A percentile compares a stretch with the other conserved stretches of the same genome.
These are phyloP conservation scores for Pseudogymnoascus sp. DNA, from an alignment of 2,329 filamentous ascomycete species.

Conservation along the genomic window DNA sequence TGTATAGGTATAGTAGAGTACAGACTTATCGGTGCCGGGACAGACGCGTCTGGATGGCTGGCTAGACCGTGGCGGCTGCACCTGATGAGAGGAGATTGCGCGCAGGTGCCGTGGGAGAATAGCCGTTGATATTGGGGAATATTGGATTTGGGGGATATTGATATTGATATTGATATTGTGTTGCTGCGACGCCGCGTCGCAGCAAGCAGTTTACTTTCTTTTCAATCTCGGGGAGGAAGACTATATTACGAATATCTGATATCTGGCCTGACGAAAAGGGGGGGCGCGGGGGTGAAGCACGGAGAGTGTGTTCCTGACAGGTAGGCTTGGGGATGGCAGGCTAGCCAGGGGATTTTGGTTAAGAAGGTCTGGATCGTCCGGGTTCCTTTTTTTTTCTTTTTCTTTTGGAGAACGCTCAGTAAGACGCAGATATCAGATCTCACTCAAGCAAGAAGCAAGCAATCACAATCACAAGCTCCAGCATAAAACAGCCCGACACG, in stretches of 20 bases:
- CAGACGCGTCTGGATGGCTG: background rate
- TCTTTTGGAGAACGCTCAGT: background rate
- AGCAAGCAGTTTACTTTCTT: background rate
- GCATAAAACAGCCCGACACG: background rate
- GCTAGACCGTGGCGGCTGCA: background rate
- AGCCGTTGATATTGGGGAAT: constrained; percentile 1
- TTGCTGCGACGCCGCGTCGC: background rate
- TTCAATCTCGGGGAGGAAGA: background rate
- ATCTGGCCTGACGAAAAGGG: background rate
- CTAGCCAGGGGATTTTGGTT: background rate
- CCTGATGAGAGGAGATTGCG: background rate
- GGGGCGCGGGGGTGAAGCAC: background rate
- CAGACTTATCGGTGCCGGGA: background rate
- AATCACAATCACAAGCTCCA: background rate
- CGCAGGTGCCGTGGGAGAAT: background rate
- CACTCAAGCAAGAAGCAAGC: background rate
- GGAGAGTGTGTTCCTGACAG: background rate
- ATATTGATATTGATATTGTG: background rate
- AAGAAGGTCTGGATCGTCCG: background rate
- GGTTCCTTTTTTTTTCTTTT: background rate
- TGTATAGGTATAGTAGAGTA: background rate
- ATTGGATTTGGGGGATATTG: background rate
- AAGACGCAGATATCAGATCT: background rate
- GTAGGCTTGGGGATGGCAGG: background rate
- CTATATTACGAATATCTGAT: background rate